Evolutionary conservation across 805 yeast species (phyloP).

Genomic region (Myxozyma neglecta): DNA sequence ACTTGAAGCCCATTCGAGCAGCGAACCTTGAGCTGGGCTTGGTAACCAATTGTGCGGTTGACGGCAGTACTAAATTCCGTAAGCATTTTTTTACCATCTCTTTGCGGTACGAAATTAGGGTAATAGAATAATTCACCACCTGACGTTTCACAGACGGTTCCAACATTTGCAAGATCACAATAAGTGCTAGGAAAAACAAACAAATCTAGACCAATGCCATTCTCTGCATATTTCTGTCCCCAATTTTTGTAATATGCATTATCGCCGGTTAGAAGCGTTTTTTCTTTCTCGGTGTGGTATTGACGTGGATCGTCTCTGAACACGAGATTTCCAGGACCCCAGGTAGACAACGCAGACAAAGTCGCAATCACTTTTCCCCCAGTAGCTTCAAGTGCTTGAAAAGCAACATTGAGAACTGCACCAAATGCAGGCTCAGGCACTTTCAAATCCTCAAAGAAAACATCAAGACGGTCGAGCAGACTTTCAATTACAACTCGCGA

Average conservation of each 20-base stretch:
- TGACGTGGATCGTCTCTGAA: slow-evolving; percentile 39
- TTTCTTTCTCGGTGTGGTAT: slow-evolving; percentile 45
- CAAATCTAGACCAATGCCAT: slow-evolving; percentile 73
- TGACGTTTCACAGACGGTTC: slow-evolving; percentile 59
- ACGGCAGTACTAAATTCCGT: slow-evolving; percentile 49
- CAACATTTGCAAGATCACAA: slow-evolving; percentile 74
- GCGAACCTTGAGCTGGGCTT: slow-evolving; percentile 79
- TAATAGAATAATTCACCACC: slow-evolving; percentile 72
- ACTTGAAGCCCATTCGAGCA: slow-evolving; percentile 87
- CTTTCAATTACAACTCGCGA: slow-evolving; percentile 63
- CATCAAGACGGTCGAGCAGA: slow-evolving; percentile 63
- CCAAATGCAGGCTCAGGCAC: slow-evolving; percentile 72
- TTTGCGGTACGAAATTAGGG: slow-evolving; percentile 61
- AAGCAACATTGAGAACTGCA: slow-evolving; percentile 70
- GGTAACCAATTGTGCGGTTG: slow-evolving; percentile 61
- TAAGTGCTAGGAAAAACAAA: slow-evolving; percentile 64
- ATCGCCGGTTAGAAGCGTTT: slow-evolving; percentile 57
- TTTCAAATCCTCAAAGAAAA: slow-evolving; percentile 43
- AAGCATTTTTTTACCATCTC: slow-evolving; percentile 68
- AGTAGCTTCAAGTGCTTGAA: slow-evolving; percentile 52
- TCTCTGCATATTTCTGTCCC: slow-evolving; percentile 54
- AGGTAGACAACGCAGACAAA: slow-evolving; percentile 68
- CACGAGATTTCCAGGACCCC: slow-evolving; percentile 69
- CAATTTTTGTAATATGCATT: slow-evolving; percentile 62
- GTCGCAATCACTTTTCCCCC: slow-evolving; percentile 82